These are phyloP conservation scores for Colletotrichum sidae DNA, from an alignment of 2,329 filamentous ascomycete species.

Conservation along the genomic window DNA sequence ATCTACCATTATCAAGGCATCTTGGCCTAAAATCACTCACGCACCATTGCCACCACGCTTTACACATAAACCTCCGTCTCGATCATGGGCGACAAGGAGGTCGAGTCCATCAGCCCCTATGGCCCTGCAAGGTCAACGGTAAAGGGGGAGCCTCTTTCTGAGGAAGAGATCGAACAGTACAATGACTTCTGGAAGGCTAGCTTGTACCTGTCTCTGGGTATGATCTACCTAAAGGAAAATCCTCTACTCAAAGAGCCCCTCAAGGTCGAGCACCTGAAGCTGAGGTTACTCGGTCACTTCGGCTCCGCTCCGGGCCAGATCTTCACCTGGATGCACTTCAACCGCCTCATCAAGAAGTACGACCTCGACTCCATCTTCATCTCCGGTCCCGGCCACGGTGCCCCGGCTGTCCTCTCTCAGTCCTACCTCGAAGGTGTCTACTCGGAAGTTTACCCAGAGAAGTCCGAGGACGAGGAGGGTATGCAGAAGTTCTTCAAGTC, in stretches of 20 bases:
- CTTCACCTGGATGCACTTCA: slow-evolving; percentile 86
- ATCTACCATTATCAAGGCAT: slow-evolving; percentile 34
- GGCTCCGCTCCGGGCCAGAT: slow-evolving; percentile 84
- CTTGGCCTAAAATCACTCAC: slow-evolving; percentile 42
- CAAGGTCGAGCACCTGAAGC: slow-evolving; percentile 77
- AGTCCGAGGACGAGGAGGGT: slow-evolving; percentile 75
- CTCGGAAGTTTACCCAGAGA: slow-evolving; percentile 81
- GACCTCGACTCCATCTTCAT: slow-evolving; percentile 79
- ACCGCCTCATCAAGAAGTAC: slow-evolving; percentile 84
- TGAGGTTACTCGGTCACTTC: slow-evolving; percentile 81
- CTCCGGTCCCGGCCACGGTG: slow-evolving; percentile 82
- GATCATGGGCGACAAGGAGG: slow-evolving; percentile 46
- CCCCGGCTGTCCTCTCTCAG: slow-evolving; percentile 80
- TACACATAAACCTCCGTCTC: slow-evolving; percentile 20
- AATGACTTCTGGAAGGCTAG: slow-evolving; percentile 81
- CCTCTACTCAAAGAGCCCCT: slow-evolving; percentile 78
- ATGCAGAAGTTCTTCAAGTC: slow-evolving; percentile 84
- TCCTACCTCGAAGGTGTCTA: slow-evolving; percentile 83
- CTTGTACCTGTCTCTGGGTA: slow-evolving; percentile 80
- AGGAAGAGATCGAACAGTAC: slow-evolving; percentile 75
- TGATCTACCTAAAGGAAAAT: slow-evolving; percentile 83
- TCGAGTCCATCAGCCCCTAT: slow-evolving; percentile 71
- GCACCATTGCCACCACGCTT: slow-evolving; percentile 4
- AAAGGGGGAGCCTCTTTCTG: slow-evolving; percentile 69
- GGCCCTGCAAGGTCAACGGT: slow-evolving; percentile 75